Base-by-base conservation (phyloP, 805 yeast genomes). In the Hanseniaspora mollemarum region DNA sequence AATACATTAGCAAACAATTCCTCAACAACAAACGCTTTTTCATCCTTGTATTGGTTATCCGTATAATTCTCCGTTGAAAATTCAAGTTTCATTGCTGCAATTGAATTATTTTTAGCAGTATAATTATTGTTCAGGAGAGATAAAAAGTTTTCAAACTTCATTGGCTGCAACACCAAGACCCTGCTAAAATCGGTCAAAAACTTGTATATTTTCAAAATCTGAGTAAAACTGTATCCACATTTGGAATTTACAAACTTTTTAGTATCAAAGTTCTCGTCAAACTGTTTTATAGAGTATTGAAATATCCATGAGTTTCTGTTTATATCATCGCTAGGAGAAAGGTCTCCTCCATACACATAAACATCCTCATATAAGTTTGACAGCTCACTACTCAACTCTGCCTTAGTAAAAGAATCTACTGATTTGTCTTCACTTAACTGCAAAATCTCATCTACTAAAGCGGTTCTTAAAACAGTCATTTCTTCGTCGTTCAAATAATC, bases 191-290 rank as follows among this genome's bases (percentile, higher is more conserved):
- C 43, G 9, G 26, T 21, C 7, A 48, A 12, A 19, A 48, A 48
- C 15, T 29, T 48, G 38, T 48, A 48, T 6, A 48, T 19, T n/a
- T 41, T 38, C 4, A 46, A 18, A 31, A 46, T 46, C 21, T 28
- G 41, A 7, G 42, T 38, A 29, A 46, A 46, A 18, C 39, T 35
- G 31, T n/a, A 46, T 7, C 10, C n/a, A 8, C 12, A 28, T 35
- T 16, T 12, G 12, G 16, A 28, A 3, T 32, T 32, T 12, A 3
- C 22, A 19, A 38, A 39, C 8, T 16, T 22, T 19, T 22, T 46
- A 7, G 36, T 16, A 6, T 15, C 15, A 29, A 46, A 46, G 3
- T 22, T 31, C 5, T 29, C 39, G 32, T 39, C 50, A 24, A 22
- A 46, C 18, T 46, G 38, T 16, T 40, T 48, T 18, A 40, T 10